Evolutionary conservation across 208 protist species (phyloP), one percentile per base, ranked within the genome.

Genomic region (Trypanosomatidae sp.): DNA sequence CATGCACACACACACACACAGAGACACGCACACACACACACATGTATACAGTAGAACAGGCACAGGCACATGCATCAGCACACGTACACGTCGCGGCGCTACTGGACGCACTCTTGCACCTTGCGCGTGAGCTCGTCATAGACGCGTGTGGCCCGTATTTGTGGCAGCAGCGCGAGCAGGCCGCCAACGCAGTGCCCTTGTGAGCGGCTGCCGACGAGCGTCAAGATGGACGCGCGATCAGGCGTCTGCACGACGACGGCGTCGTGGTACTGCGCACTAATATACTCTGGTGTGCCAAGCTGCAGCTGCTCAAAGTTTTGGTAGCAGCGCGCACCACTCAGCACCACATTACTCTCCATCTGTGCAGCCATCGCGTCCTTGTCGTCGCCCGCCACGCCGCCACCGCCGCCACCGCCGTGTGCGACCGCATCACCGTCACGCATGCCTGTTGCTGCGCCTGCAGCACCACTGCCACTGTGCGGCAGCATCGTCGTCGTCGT

Each of bases 231-330:
- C 48, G 47, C 63, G 2, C 38, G n/a, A 16, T 47, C 28, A 18
- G 56, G 56, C 32, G 71, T 49, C 52, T 93, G 85, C 23, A 93
- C 67, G 27, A 83, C 80, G 7, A 82, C 54, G 11, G 65, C 55
- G 46, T 93, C 75, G 49, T 86, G 80, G 53, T 87, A 93, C 69
- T 93, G 85, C 11, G 74, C 64, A 22, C 53, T 71, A 43, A 93
- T 77, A 43, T 90, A 88, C 18, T 26, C 33, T 1, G 85, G 85
- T 1, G 46, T 50, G 30, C 71, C 74, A 1, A 90, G 38, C 20
- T 72, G 51, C 24, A 93, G 54, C 58, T 88, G 80, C 24, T 90
- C 77, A 8, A 93, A 24, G 35, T 85, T 81, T 28, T 84, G 71
- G 48, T 81, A 90, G 53, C 59, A 78, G 10, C 68, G 75, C 0